Conservation (phyloP, 106 monocot genomes). For the Allium fistulosum region DNA sequence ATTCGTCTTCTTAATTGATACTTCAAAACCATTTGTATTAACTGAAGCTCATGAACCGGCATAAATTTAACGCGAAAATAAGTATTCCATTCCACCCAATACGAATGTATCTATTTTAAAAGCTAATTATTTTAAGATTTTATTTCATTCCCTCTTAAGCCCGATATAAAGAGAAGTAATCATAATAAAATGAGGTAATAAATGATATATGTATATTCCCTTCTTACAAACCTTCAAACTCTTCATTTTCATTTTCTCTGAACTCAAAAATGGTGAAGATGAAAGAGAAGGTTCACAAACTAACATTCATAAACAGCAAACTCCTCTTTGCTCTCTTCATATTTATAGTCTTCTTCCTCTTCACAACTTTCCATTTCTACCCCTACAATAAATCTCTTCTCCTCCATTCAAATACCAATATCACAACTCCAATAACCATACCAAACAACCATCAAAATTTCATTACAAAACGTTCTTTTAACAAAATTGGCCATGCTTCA, state of each 20-base stretch:
- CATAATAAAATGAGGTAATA: too few relatives aligned
- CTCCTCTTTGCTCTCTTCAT: background rate
- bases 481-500: conserved; percentile 49
- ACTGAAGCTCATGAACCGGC: too few relatives aligned
- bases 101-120: too few relatives aligned
- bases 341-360: background rate
- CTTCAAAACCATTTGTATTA: too few relatives aligned
- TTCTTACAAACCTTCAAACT: too few relatives aligned
- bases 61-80: too few relatives aligned
- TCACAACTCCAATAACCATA: background rate
- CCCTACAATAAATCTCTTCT: background rate
- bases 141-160: too few relatives aligned
- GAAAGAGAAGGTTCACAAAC: background rate
- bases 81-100: too few relatives aligned
- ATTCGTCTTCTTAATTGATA: too few relatives aligned
- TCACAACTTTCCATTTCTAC: background rate
- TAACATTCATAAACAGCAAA: conserved; percentile 34
- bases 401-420: background rate
- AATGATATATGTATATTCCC: too few relatives aligned
- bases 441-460: background rate
- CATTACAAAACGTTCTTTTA: conserved; percentile 32
- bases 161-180: too few relatives aligned
- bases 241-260: background rate
- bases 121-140: too few relatives aligned
- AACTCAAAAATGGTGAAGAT: background rate